Base-by-base conservation (phyloP, 768 basidiomycete genomes). In the Chalciporus chontae region DNA sequence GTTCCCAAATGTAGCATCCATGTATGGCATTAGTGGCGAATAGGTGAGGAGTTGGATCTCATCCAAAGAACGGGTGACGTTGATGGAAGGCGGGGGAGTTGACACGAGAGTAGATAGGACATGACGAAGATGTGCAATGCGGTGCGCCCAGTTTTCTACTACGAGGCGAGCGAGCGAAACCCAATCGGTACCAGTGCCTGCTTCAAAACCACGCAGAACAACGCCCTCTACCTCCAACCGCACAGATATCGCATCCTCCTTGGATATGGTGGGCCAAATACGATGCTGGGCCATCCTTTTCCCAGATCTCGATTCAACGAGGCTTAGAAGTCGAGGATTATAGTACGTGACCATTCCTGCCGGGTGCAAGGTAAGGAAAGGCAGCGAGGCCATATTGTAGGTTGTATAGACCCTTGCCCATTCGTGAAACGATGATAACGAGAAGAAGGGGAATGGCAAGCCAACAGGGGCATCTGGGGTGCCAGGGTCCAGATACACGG, bases 271-370 rank as follows among this genome's bases (percentile, higher is more conserved):
- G 17, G 48, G 27, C 41, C 48, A 49, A 15, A 49, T 49, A n/a
- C 41, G 48, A 37, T 43, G 48, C 21, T 43, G 41, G 26, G 41
- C 48, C 48, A 49, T 49, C 18, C 15, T 43, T 26, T 43, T 9
- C 19, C 41, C 41, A n/a, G 2, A 19, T 18, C 48, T 21, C 34
- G 48, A 43, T 26, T 36, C 26, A 15, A 23, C 8, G 21, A 49
- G 40, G 21, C 48, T 49, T 10, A 24, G 14, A 15, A 49, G 48
- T 21, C 41, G 31, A 36, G 48, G 48, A 9, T 37, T 42, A 6
- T 49, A 49, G 24, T 26, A 49, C 18, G 48, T 49, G 41, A 49
- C 48, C 41, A 43, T 49, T 11, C 48, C 48, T 9, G 48, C 48
- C 4, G 48, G 48, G 27, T 49, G 48, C 8, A 43, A 21, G 23